Base-by-base conservation (phyloP, 805 yeast species). In the Candida silvicultrix region DNA sequence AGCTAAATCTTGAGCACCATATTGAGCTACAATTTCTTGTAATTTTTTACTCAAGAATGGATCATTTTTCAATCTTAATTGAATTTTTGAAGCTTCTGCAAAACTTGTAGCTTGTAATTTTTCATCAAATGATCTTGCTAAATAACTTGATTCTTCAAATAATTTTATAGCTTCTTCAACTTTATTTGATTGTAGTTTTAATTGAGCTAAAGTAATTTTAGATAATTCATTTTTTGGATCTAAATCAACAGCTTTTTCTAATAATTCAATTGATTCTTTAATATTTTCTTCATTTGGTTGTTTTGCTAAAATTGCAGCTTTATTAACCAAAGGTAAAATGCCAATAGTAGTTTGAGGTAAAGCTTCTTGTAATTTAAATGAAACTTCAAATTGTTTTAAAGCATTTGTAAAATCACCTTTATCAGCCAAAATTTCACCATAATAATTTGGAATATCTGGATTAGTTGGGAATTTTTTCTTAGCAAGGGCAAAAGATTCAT, bases 161-260 rank as follows among this genome's bases (percentile, higher is more conserved):
- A 85, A 75, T 50, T 69, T 70, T 53, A 88, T 78, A 31, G 98
- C 97, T 53, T 85, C 90, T 50, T 83, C 85, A 43, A 86, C 79
- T 62, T 84, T 77, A 66, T 87, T 92, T 57, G 77, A 79, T 71
- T 89, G 95, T 65, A 94, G 73, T 67, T 81, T 85, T 60, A 89
- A 72, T 73, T 94, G 98, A 41, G 97, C 98, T 55, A 92, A 75
- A n/a, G 94, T 81, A 55, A 89, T 78, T 63, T 87, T 78, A 39
- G 96, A 97, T 53, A 88, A 79, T 64, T 94, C 98, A 43, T 88
- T 81, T 65, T 81, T 83, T 45, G 96, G 89, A 71, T 95, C 99
- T 50, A 84, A 69, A 55, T 81, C 79, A 59, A 83, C 75, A 20
- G 98, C 98, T 62, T 79, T 73, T 56, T 77, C 75, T 62, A 90